Conservation (phyloP, 2,329 filamentous ascomycete species). For the Penicillium sp. region DNA sequence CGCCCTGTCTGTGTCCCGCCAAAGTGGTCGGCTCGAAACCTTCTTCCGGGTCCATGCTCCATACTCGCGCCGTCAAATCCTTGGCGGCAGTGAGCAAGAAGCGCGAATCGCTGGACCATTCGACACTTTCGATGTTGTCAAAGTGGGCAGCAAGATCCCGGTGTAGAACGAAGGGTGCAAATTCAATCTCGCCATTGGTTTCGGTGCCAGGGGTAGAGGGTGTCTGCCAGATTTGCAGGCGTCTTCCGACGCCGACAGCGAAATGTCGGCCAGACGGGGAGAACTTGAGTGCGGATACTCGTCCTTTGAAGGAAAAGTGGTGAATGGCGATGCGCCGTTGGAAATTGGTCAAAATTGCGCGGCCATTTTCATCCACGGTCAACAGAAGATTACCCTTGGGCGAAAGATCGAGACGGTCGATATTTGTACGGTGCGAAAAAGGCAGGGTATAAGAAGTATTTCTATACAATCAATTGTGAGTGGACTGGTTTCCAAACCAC, state of each 20-base stretch:
- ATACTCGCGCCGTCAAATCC: slow-evolving; percentile 89
- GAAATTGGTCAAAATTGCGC: slow-evolving; percentile 89
- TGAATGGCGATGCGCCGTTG: slow-evolving; percentile 82
- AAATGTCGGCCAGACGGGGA: slow-evolving; percentile 90
- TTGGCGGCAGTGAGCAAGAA: slow-evolving; percentile 93
- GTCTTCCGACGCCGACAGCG: slow-evolving; percentile 79
- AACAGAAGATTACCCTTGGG: slow-evolving; percentile 89
- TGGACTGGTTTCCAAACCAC: slow-evolving; percentile 1
- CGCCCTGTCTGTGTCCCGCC: slow-evolving; percentile 83
- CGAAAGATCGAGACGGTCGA: slow-evolving; percentile 80
- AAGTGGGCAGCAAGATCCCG: slow-evolving; percentile 85
- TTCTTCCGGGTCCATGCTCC: slow-evolving; percentile 84
- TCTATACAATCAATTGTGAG: slow-evolving; percentile 19
- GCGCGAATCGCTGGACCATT: slow-evolving; percentile 94
- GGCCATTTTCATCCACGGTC: slow-evolving; percentile 89
- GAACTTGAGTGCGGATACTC: slow-evolving; percentile 80
- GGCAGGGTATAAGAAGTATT: slow-evolving; percentile 55
- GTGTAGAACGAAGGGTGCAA: slow-evolving; percentile 89
- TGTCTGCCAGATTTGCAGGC: slow-evolving; percentile 94
- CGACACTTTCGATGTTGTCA: slow-evolving; percentile 77
- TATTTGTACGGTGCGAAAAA: slow-evolving; percentile 89
- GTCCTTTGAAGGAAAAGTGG: slow-evolving; percentile 89
- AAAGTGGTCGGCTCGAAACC: slow-evolving; percentile 87
- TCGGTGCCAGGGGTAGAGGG: slow-evolving; percentile 82
- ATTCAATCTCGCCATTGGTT: slow-evolving; percentile 79